These are phyloP conservation scores for Umbelopsis ramanniana DNA, from an alignment of 192 early-diverging fungal species.

Conservation along the genomic window DNA sequence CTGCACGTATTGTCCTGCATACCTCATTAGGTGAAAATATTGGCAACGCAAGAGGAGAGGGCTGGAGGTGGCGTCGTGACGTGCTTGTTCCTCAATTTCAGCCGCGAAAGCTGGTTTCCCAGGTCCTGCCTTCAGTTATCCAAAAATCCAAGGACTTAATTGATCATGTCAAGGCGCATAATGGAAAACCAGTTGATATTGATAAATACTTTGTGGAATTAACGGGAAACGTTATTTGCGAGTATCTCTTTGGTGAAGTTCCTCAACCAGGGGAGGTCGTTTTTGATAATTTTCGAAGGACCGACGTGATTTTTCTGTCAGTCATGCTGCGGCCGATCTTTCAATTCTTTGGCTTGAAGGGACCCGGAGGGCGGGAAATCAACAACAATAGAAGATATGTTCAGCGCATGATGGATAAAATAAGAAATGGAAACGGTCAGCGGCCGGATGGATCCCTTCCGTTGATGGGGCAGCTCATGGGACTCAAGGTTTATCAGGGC, in stretches of 20 bases:
- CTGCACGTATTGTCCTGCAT: not conserved
- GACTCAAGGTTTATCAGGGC: not conserved
- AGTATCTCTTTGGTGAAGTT: slow-evolving; percentile 21
- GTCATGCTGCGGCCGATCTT: not conserved
- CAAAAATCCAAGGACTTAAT: not conserved
- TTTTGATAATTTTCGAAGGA: slow-evolving; percentile 1
- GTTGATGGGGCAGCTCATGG: not conserved
- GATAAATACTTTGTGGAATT: slow-evolving; percentile 6
- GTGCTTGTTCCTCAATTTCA: slow-evolving; percentile 19
- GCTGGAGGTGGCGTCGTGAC: slow-evolving; percentile 24
- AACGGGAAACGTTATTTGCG: slow-evolving; percentile 20
- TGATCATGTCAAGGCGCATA: not conserved
- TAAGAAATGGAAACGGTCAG: not conserved
- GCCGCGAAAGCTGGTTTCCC: not conserved
- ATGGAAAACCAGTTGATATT: slow-evolving; percentile 6
- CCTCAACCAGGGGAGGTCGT: not conserved
- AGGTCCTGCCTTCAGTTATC: slow-evolving; percentile 7
- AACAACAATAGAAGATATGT: not conserved
- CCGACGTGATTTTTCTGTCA: not conserved
- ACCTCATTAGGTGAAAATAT: not conserved
- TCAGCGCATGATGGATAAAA: not conserved
- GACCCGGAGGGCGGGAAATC: not conserved
- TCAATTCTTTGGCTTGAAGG: not conserved
- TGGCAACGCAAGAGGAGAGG: not conserved
- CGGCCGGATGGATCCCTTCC: not conserved